phyloP scores from a whole-genome alignment of 768 basidiomycete species.

The Kwoniella dejecticola region DNA sequence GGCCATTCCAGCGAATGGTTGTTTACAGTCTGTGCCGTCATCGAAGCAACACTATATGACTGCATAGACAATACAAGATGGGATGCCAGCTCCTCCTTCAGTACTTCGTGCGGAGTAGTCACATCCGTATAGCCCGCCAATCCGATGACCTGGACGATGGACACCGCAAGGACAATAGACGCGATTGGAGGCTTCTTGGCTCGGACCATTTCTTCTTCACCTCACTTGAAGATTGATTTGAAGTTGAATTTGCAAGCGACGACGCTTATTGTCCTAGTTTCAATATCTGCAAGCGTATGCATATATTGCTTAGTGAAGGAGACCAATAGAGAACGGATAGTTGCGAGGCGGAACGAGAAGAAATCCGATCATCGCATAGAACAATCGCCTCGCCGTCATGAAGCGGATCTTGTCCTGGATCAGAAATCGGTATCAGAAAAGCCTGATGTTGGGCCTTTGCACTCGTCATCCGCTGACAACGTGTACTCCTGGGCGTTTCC shows the following conservation, averaged over 20 bases:
- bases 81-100: no score
- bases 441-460: neutral
- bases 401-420: neutral
- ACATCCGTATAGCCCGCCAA: no score
- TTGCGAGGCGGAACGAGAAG: neutral
- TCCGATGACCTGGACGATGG: neutral
- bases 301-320: neutral
- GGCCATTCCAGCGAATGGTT: no score
- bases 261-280: neutral
- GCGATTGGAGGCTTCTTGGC: neutral
- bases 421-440: neutral
- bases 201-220: neutral
- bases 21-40: no score
- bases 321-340: neutral
- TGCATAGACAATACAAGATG: no score
- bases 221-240: neutral
- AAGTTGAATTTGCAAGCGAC: neutral
- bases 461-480: no score
- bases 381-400: neutral
- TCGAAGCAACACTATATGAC: no score
- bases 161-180: neutral
- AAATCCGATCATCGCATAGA: neutral
- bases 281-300: neutral
- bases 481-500: neutral
- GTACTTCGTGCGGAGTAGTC: no score